Evolutionary conservation across 495 filamentous ascomycete species (phyloP).

Genomic region (Melanomma pulvis-pyrius): DNA sequence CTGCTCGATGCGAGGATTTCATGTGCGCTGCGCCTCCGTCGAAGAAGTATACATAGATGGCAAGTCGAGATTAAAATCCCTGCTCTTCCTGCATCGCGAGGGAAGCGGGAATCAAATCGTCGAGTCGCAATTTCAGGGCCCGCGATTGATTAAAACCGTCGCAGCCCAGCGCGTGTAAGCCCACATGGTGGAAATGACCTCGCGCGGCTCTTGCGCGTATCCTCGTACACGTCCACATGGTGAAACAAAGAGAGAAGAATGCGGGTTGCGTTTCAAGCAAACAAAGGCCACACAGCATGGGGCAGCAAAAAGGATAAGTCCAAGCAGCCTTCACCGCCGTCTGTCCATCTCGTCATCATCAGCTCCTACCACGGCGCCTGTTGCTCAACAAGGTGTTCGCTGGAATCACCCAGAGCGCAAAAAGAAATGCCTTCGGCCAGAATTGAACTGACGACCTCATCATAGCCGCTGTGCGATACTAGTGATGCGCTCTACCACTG

Average conservation of each 20-base stretch:
- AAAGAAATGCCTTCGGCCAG: slow-evolving; percentile 30
- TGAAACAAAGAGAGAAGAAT: no score
- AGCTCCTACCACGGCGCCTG: neutral
- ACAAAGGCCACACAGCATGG: no score
- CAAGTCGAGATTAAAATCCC: no score
- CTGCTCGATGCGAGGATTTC: neutral
- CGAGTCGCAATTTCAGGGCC: slow-evolving; percentile 13
- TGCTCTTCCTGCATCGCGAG: neutral
- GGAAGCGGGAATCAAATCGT: neutral
- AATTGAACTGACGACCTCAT: slow-evolving; percentile 36
- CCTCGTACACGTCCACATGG: neutral
- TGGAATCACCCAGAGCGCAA: neutral
- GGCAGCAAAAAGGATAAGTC: no score
- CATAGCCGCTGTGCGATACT: slow-evolving; percentile 19
- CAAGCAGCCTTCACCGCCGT: no score
- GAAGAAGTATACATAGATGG: no score
- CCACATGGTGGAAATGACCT: neutral
- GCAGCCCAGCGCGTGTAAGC: neutral
- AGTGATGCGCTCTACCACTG: slow-evolving; percentile 37
- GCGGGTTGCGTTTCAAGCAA: neutral
- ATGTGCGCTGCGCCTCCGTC: no score
- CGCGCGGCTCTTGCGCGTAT: neutral
- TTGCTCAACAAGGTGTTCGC: neutral
- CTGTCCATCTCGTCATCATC: no score
- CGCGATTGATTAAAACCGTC: neutral